Evolutionary conservation across 148 eudicot genomes (phyloP), one percentile per base, ranked within the genome.

Genomic region (Vaccinium myrtillus): DNA sequence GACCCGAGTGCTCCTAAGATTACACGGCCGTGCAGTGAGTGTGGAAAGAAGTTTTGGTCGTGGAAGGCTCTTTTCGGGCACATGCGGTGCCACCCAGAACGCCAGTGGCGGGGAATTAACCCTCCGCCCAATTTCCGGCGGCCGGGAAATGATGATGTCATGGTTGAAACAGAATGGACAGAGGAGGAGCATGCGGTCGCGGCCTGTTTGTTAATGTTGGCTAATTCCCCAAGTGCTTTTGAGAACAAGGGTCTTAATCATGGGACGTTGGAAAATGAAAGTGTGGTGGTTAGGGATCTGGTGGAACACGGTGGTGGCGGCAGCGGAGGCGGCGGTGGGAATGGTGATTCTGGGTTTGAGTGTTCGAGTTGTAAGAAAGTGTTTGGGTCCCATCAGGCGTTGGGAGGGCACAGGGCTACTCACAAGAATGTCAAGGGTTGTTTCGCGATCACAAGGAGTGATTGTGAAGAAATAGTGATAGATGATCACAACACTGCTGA

Each of bases 31-130:
- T 96, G 99, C 85, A 93, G 87, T 1, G 99, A 96, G 84, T 94
- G 99, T 56, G 98, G 99, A 1, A 91, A 87, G 85, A 92, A 78
- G 71, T 96, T 96, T 81, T 94, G 97, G 95, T 96, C 99, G 0
- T 87, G 89, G 92, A 96, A 96, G 81, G 99, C 99, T 0, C 92
- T 96, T 23, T 96, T 91, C 12, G 99, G 99, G 16, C 99, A 96
- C 90, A 96, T 96, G 99, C 93, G 99, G 2, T 96, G 99, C 85
- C 99, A 96, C 87, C 99, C 99, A 0, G 97, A 96, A 50, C 93
- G 99, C 48, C 92, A 92, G 71, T 96, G 98, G 99, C 94, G 99
- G 0, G 99, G 99, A 1, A 94, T 96, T n/a, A 92, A 93, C 89
- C 98, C 98, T 16, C 99, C 98, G 1, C 90, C 93, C 0, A 86